These are phyloP conservation scores for Colletotrichum tabaci DNA, from an alignment of 2,329 filamentous ascomycete genomes.

Conservation along the genomic window DNA sequence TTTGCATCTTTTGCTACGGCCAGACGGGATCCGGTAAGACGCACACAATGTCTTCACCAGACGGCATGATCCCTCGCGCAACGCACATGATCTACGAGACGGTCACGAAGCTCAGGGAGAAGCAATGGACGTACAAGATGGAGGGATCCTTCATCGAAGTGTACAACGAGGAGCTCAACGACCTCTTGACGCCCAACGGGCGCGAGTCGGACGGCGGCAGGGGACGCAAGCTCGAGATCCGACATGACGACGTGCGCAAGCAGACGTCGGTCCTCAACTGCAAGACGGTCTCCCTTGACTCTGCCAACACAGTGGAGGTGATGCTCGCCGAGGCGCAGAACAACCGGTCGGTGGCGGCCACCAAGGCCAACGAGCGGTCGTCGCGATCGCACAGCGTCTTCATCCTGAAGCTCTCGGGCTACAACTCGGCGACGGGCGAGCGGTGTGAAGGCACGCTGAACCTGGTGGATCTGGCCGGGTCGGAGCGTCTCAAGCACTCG, in stretches of 20 bases:
- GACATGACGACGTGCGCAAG: constrained; percentile 86
- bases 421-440: constrained; percentile 83
- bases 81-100: constrained; percentile 95
- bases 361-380: constrained; percentile 96
- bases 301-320: constrained; percentile 82
- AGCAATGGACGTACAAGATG: constrained; percentile 96
- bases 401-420: constrained; percentile 83
- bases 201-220: constrained; percentile 77
- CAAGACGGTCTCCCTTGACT: constrained; percentile 82
- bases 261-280: constrained; percentile 88
- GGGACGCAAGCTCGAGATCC: constrained; percentile 87
- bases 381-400: constrained; percentile 97
- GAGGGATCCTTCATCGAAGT: constrained; percentile 97
- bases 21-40: constrained; percentile 98
- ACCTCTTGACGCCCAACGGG: constrained; percentile 75
- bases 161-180: constrained; percentile 97
- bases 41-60: constrained; percentile 90
- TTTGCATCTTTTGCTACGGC: constrained; percentile 98
- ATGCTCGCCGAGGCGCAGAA: constrained; percentile 86
- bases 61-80: constrained; percentile 96
- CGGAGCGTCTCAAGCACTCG: constrained; percentile 89
- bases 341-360: constrained; percentile 93
- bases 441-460: constrained; percentile 94
- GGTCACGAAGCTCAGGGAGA: constrained; percentile 85
- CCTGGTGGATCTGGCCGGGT: constrained; percentile 94